Conservation (phyloP, 257 asterid species). For the Salvia hispanica region DNA sequence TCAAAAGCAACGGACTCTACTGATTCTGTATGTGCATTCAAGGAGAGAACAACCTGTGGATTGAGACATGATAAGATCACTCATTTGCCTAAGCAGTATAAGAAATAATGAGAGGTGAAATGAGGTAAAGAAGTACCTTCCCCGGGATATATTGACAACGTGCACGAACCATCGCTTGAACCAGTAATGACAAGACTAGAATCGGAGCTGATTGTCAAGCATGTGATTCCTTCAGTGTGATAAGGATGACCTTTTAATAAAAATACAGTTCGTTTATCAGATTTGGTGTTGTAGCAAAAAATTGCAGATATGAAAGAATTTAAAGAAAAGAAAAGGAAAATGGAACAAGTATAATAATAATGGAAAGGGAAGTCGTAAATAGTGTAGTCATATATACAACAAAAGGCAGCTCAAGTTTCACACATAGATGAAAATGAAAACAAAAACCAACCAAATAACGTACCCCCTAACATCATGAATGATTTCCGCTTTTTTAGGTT, state of each 20-base stretch:
- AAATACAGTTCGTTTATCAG: conserved; percentile 8
- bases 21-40: conserved; percentile 73
- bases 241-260: conserved; percentile 66
- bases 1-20: conserved; percentile 84
- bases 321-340: not conserved
- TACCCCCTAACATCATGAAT: conserved; percentile 80
- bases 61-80: conserved; percentile 22
- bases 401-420: conserved; percentile 18
- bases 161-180: conserved; percentile 72
- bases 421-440: not conserved
- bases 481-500: conserved; percentile 64
- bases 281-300: conserved; percentile 12
- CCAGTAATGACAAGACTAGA: conserved; percentile 82
- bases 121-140: conserved; percentile 43
- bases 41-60: conserved; percentile 76
- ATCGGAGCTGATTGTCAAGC: conserved; percentile 78
- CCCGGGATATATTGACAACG: conserved; percentile 75
- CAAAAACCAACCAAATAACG: conserved; percentile 23
- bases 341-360: not conserved
- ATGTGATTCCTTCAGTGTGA: conserved; percentile 80
- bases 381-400: conserved; percentile 12
- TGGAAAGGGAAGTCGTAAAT: not conserved
- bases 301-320: not conserved
- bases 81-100: conserved; percentile 11
- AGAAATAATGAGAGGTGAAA: conserved; percentile 8